Base-by-base conservation (phyloP, 805 yeast genomes). In the Trichomonascus vanleenenianus region DNA sequence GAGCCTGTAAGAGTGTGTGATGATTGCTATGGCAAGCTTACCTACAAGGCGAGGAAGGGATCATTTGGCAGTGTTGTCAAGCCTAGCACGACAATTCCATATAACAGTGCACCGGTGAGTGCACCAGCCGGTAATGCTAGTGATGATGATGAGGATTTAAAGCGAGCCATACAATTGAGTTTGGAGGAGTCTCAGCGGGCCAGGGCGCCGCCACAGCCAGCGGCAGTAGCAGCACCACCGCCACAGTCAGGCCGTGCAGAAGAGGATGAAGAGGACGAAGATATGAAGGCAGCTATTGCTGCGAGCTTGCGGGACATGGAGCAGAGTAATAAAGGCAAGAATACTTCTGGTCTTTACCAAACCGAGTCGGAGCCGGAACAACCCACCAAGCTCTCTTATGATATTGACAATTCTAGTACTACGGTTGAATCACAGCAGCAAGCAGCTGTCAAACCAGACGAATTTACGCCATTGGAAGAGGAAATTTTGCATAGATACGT, bases 1-100 rank as follows among this genome's bases (percentile, higher is more conserved):
- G 86, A 83, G 45, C 86, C 94, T 0, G 97, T 91, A 1, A 73
- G 98, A 45, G 97, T 91, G 0, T 93, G 98, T 65, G 97, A 88
- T 56, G 83, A 83, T 49, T 93, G 98, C 62, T 77, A 73, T 59
- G 81, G 75, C 42, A 84, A 81, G 55, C 72, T 80, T 25, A 70
- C 66, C 43, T 50, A 54, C 47, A 75, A 72, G 57, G 27, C 38
- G 37, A 20, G 33, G 45, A 45, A 42, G 54, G 30, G 45, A 44
- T 39, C 44, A 32, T 43, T 42, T 32, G 10, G 43, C 15, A 27
- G 16, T 32, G 51, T 44, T 50, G 51, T 42, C 60, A 62, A 47
- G 53, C 54, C 34, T 40, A 34, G 22, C 34, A 50, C 42, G 22
- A 51, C 42, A 46, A 41, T 30, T 7, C 39, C 19, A 10, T 20